Conservation (phyloP, 495 filamentous ascomycete genomes). For the Daldinia grandis region DNA sequence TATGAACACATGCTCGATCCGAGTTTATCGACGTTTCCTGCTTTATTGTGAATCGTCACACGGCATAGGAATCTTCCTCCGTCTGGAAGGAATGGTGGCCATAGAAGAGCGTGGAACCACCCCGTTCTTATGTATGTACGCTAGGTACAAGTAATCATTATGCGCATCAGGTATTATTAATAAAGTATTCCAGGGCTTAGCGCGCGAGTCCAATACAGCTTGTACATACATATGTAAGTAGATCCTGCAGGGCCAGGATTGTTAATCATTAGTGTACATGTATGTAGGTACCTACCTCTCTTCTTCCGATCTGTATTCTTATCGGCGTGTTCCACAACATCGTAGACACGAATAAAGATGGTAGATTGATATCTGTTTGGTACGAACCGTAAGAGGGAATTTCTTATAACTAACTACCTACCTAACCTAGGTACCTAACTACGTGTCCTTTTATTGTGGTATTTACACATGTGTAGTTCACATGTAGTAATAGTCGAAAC, state of each 20-base stretch:
- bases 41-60: slow-evolving; percentile 11
- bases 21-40: neutral
- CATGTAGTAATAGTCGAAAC: neutral
- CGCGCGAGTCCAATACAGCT: slow-evolving; percentile 18
- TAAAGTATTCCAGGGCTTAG: slow-evolving; percentile 37
- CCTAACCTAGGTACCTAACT: too few species aligned
- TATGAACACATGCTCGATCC: slow-evolving; percentile 7
- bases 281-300: too few species aligned
- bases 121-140: neutral
- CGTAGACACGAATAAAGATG: neutral
- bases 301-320: neutral
- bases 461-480: slow-evolving; percentile 1
- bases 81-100: slow-evolving; percentile 20
- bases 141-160: neutral
- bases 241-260: slow-evolving; percentile 10
- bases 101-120: slow-evolving; percentile 28
- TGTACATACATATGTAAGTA: too few species aligned
- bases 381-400: neutral
- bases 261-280: slow-evolving; percentile 18
- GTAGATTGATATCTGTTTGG: neutral
- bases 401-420: too few species aligned
- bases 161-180: slow-evolving; percentile 24
- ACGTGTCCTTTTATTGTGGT: neutral
- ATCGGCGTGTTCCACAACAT: neutral
- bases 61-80: slow-evolving; percentile 12